phyloP scores from a whole-genome alignment of 192 early-diverging fungal genomes.

The Backusella tuberculispora region DNA sequence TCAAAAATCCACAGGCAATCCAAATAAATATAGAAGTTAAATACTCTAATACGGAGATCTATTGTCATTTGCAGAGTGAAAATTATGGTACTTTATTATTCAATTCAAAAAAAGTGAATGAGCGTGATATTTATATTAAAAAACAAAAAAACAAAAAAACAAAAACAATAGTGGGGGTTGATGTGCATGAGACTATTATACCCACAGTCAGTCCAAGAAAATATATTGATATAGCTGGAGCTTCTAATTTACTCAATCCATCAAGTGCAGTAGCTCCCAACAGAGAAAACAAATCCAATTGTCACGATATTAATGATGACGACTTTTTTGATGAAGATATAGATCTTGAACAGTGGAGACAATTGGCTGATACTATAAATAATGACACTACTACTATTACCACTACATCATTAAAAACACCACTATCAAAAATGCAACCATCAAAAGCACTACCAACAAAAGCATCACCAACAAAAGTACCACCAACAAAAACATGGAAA shows the following conservation, averaged over 20 bases:
- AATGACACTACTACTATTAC: neutral
- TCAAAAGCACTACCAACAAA: too few relatives aligned
- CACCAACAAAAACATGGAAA: neutral
- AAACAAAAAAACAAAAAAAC: neutral
- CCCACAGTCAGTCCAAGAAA: slow-evolving; percentile 17
- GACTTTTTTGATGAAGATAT: neutral
- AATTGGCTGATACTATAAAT: neutral
- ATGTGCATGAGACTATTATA: slow-evolving; percentile 25
- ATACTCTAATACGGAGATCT: slow-evolving; percentile 5
- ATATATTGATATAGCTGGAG: slow-evolving; percentile 21
- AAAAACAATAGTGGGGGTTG: slow-evolving; percentile 30
- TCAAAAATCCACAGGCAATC: slow-evolving; percentile 21
- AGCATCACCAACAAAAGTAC: neutral
- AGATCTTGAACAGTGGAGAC: neutral
- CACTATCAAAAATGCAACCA: neutral
- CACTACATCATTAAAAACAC: neutral
- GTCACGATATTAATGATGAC: neutral
- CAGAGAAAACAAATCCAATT: too few relatives aligned
- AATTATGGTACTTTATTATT: slow-evolving; percentile 36
- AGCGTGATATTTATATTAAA: neutral
- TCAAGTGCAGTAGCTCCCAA: neutral
- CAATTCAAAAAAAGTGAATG: neutral
- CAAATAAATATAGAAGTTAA: slow-evolving; percentile 24
- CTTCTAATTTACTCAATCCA: neutral
- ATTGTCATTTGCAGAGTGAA: slow-evolving; percentile 35